Evolutionary conservation across 257 asterid genomes (phyloP).

Genomic region (Plantago major): DNA sequence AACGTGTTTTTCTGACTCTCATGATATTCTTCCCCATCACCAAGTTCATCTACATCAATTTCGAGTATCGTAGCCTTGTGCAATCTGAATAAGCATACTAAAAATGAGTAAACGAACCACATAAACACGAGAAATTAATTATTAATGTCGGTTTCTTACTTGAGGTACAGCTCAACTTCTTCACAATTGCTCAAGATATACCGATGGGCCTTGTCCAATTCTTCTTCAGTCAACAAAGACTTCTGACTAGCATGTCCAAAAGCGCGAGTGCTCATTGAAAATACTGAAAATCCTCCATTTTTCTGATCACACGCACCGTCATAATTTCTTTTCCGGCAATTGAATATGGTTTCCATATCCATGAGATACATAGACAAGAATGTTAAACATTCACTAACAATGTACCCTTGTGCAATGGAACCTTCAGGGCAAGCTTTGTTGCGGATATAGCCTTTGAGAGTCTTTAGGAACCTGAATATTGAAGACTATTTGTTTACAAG

Average conservation of each 20-base stretch:
- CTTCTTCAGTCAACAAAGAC: neutral
- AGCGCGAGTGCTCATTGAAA: neutral
- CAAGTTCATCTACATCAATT: neutral
- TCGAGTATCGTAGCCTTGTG: neutral
- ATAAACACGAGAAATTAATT: neutral
- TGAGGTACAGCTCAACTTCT: neutral
- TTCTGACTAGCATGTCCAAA: neutral
- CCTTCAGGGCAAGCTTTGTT: constrained; percentile 3
- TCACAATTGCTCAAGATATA: constrained; percentile 4
- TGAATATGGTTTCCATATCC: neutral
- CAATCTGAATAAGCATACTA: neutral
- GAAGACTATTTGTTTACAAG: no score
- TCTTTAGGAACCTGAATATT: neutral
- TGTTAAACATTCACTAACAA: constrained; percentile 1
- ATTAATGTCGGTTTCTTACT: neutral
- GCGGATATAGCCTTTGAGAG: neutral
- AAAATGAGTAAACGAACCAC: neutral
- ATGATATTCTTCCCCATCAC: neutral
- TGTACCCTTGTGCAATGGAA: constrained; percentile 5
- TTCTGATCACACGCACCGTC: neutral
- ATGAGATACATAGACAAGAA: constrained; percentile 2
- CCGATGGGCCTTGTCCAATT: neutral
- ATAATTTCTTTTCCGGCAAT: neutral
- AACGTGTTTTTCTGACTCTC: neutral
- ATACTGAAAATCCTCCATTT: neutral